Evolutionary conservation across 2,329 filamentous ascomycete species (phyloP), one percentile per base, ranked within the genome.

Genomic region (Microdochium paspali): DNA sequence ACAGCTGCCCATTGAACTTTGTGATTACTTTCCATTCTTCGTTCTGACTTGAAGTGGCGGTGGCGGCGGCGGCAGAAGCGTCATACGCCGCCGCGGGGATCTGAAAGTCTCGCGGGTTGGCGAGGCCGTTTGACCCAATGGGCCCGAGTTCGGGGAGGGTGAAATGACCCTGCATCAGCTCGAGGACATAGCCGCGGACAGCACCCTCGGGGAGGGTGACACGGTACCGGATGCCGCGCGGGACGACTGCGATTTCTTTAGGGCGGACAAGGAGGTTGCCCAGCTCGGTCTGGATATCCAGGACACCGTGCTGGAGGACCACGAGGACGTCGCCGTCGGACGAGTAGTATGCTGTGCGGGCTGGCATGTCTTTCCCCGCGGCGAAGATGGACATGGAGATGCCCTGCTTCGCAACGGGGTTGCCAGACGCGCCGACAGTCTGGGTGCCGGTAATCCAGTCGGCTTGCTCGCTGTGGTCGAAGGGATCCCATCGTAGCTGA

Each of bases 401-500:
- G 1, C 85, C 85, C 10, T 74, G 70, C 61, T 89, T 89, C 65
- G 84, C 74, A 0, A 80, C 84, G 0, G 84, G 81, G 55, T 88
- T 82, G n/a, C 85, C 85, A 0, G 85, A 81, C 3, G 84, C 84
- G 2, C 83, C 84, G 18, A 89, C 72, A 21, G 87, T 68, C 49
- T 83, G 79, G 48, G 87, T 62, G 2, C 67, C 66, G 1, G 67
- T 67, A 40, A 74, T 66, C 43, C 74, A 74, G 46, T 70, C 64
- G 10, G 59, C 65, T 50, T 42, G 76, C 61, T 82, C 74, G 53
- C 85, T 79, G 44, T 90, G 71, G 58, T 90, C 83, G 61, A 90
- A 90, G 1, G 76, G 86, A 56, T 88, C 83, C 88, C 88, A 94
- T 51, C 87, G 80, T 28, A 94, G 72, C 66, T 93, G 88, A 56